Evolutionary conservation across 108 stramenopile species (phyloP).

Genomic region (Conticribra guillardii): DNA sequence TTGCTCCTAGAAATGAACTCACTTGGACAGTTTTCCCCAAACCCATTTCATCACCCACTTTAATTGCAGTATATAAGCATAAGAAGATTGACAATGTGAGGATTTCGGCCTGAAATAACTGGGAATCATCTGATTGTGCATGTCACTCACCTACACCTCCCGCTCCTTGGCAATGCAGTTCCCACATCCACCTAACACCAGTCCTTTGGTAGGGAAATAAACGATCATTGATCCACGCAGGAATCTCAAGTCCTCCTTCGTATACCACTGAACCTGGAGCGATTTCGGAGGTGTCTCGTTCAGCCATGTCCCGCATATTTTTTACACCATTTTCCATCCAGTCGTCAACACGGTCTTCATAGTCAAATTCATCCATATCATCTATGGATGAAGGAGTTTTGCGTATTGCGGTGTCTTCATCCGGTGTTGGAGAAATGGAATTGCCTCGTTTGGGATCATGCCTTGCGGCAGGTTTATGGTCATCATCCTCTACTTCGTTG

Average conservation of each 20-base stretch:
- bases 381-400: conserved; percentile 44
- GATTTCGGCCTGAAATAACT: not conserved
- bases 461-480: too few relatives aligned
- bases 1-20: conserved; percentile 83
- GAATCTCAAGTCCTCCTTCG: conserved; percentile 75
- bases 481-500: too few relatives aligned
- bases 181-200: conserved; percentile 95
- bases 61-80: too few relatives aligned
- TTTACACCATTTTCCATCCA: conserved; percentile 75
- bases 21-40: conserved; percentile 97
- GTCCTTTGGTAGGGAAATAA: conserved; percentile 85
- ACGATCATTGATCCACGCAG: conserved; percentile 84
- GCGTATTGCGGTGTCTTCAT: not conserved
- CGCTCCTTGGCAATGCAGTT: conserved; percentile 88
- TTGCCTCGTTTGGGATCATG: too few relatives aligned
- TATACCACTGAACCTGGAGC: conserved; percentile 67
- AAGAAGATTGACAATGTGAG: too few relatives aligned
- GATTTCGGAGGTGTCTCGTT: conserved; percentile 61
- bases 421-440: not conserved
- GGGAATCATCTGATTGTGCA: too few relatives aligned
- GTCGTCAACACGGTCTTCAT: conserved; percentile 84
- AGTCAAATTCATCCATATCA: conserved; percentile 74
- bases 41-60: conserved; percentile 57
- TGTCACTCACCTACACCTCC: conserved; percentile 85
- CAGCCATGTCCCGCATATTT: conserved; percentile 72